Evolutionary conservation across 164 flowering plant species (phyloP), one percentile per base, ranked within the genome.

Genomic region (Akebia trifoliata): DNA sequence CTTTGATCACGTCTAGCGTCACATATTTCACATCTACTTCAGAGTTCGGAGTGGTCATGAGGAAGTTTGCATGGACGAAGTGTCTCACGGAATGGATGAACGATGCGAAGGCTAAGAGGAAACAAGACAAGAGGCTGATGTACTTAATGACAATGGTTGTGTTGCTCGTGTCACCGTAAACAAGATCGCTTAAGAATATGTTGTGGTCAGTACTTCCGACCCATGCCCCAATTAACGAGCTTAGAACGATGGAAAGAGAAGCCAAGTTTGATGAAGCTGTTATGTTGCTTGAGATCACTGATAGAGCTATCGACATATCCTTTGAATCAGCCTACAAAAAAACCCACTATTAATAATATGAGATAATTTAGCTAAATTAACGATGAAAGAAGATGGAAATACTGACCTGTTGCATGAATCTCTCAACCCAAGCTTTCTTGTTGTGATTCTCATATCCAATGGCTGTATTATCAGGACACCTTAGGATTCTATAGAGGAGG

Each of bases 391-490:
- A 14, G 26, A 40, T 17, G n/a, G 26, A n/a, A 17, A 38, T 50
- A 24, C 64, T 42, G 3, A 81, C 85, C 85, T 82, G 75, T 12
- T 15, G 40, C 78, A 78, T 53, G 62, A 78, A 65, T 37, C 76
- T 81, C 65, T 67, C 73, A 26, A 81, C 84, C 95, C 95, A 84
- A 46, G 72, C 79, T 61, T 34, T 75, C 68, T 62, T 81, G 81
- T 61, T 56, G 57, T 87, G 80, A 46, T 84, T 81, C 72, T 87
- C 86, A 61, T 64, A 79, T 37, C 95, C 95, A 34, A 84, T 71
- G 12, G 72, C 76, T 0, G 90, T 84, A 15, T 74, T 74, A 0
- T 75, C 34, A 1, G 81, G 76, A 40, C 6, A 30, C 44, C 56
- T 72, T 10, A 77, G 56, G 71, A 67, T 74, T 70, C 76, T 74